phyloP scores from a whole-genome alignment of 2,329 filamentous ascomycete genomes.

The Epichloe sp. region DNA sequence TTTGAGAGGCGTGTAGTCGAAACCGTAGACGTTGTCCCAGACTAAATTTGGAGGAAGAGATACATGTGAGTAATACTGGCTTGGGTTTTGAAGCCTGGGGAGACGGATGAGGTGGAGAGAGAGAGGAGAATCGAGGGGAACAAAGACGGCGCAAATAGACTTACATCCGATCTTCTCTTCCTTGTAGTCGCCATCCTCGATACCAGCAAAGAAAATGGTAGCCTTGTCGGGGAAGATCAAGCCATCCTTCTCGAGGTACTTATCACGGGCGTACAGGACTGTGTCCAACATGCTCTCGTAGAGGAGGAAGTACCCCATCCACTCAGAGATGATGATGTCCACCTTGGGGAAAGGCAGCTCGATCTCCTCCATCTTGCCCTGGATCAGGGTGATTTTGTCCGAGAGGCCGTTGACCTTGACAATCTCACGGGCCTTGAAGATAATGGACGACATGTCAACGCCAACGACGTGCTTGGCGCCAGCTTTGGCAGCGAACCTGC shows the following conservation, averaged over 20 bases:
- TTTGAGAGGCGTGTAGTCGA: conserved; percentile 92
- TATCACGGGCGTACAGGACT: conserved; percentile 89
- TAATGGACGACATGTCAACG: conserved; percentile 99
- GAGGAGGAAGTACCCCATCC: conserved; percentile 99
- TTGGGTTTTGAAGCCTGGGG: background rate
- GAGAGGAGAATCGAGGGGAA: background rate
- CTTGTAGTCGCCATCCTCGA: conserved; percentile 99
- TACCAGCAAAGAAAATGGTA: conserved; percentile 90
- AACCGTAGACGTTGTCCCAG: conserved; percentile 99
- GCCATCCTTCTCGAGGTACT: conserved; percentile 73
- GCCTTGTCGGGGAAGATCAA: conserved; percentile 99
- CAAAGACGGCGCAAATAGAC: conserved; percentile 20
- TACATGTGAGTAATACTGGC: background rate
- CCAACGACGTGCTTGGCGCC: conserved; percentile 98
- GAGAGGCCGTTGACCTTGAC: conserved; percentile 83
- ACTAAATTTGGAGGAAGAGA: conserved; percentile 42
- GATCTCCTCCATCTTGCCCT: conserved; percentile 99
- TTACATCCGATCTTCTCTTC: conserved; percentile 99
- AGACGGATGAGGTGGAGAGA: background rate
- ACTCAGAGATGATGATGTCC: conserved; percentile 99
- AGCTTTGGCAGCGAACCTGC: conserved; percentile 89
- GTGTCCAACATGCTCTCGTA: conserved; percentile 99
- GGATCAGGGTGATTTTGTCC: conserved; percentile 92
- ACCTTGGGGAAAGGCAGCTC: conserved; percentile 86
- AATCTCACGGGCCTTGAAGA: conserved; percentile 95